Evolutionary conservation across 192 early-diverging fungal genomes (phyloP), one percentile per base, ranked within the genome.

Genomic region (Geranomyces variabilis): DNA sequence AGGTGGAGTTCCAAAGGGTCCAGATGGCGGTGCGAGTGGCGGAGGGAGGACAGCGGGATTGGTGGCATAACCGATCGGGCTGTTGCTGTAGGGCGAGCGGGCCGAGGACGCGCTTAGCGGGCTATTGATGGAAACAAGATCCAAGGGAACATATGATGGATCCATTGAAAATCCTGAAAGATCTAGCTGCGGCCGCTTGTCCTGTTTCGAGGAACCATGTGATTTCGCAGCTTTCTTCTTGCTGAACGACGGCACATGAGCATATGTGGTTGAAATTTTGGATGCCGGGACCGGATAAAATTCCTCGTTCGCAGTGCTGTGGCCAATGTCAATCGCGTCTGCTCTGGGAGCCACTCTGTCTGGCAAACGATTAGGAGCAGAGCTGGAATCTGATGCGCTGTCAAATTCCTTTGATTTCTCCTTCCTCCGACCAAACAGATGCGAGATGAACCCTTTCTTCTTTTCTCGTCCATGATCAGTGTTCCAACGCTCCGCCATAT

Each of bases 141-240:
- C 72, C 9, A 57, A 28, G 9, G 72, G 72, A 19, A 74, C 65
- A 46, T 34, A 74, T 59, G 65, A 55, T 0, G 72, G 72, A 34
- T 74, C 72, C 72, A 74, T 74, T 22, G 72, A 74, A 48, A 74
- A 74, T 19, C 49, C 61, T 46, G 72, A 56, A 30, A 74, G 56
- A 47, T 74, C 72, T 12, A 74, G 29, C 43, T 70, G 57, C 4
- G 46, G 22, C 2, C 41, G 57, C 56, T 70, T 43, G 29, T 70
- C 69, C 17, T 43, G 34, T 10, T 22, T 61, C 36, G 28, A 28
- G 29, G 33, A 41, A 24, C 34, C 34, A 43, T 53, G 51, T 15
- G 24, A n/a, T 15, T 53, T 53, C n/a, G 7, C 51, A 3, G n/a
- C 51, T 17, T 53, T 53, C 17, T 53, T 53, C 51, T 53, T 53